Evolutionary conservation across 768 basidiomycete species (phyloP).

Genomic region (Rhodotorula babjevae): DNA sequence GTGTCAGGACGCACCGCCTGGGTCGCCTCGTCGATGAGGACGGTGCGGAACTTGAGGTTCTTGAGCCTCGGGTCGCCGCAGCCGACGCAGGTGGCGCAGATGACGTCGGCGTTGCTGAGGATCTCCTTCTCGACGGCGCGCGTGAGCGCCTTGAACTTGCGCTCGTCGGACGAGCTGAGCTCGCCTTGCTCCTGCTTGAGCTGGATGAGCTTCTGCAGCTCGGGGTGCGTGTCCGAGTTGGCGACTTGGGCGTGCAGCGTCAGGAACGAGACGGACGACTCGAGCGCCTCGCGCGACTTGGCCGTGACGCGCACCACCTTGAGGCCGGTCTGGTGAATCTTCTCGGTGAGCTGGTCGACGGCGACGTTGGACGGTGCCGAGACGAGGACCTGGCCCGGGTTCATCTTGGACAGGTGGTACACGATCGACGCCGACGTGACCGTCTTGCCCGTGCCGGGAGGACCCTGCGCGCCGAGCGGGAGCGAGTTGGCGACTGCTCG

Average conservation of each 20-base stretch:
- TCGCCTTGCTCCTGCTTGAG: slow-evolving; percentile 97
- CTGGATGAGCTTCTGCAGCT: slow-evolving; percentile 95
- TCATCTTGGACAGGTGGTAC: slow-evolving; percentile 98
- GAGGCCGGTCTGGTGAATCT: slow-evolving; percentile 96
- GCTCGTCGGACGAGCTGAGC: slow-evolving; percentile 89
- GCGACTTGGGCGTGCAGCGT: slow-evolving; percentile 96
- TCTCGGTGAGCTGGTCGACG: slow-evolving; percentile 97
- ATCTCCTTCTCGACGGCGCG: slow-evolving; percentile 98
- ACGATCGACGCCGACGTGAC: slow-evolving; percentile 99
- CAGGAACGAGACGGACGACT: slow-evolving; percentile 88
- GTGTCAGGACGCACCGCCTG: slow-evolving; percentile 54
- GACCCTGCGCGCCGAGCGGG: slow-evolving; percentile 54
- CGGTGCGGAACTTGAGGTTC: slow-evolving; percentile 97
- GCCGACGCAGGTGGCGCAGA: slow-evolving; percentile 97
- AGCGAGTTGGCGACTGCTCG: not conserved
- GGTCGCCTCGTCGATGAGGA: slow-evolving; percentile 96
- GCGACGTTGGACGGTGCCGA: slow-evolving; percentile 99
- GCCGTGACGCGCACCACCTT: slow-evolving; percentile 97
- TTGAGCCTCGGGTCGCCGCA: slow-evolving; percentile 91
- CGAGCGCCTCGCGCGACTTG: slow-evolving; percentile 95
- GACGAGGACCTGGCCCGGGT: slow-evolving; percentile 89
- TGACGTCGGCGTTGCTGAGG: slow-evolving; percentile 86
- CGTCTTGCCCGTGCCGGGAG: slow-evolving; percentile 94
- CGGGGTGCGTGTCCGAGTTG: slow-evolving; percentile 83
- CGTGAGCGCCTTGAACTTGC: slow-evolving; percentile 95